Percentiles rank a stretch among this genome's conserved stretches.
These are phyloP conservation scores for Clarireedia hainanense DNA, from an alignment of 2,329 filamentous ascomycete species.

Conservation along the genomic window DNA sequence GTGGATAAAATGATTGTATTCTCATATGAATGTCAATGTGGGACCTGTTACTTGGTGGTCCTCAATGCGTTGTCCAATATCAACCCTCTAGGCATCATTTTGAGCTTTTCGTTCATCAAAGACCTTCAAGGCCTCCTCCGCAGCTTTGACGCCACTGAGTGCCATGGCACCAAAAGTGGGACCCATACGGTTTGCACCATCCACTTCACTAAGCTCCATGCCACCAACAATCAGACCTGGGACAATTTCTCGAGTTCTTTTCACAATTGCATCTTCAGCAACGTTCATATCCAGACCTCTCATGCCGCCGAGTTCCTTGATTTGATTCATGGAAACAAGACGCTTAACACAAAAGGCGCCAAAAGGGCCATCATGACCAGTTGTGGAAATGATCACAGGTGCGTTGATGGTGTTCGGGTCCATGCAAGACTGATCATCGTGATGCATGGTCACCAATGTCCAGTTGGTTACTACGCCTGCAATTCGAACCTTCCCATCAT, in stretches of 20 bases:
- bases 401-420: slow-evolving; percentile 96
- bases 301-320: slow-evolving; percentile 85
- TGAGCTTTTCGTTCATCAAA: slow-evolving; percentile 72
- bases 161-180: slow-evolving; percentile 88
- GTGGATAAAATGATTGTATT: too few species aligned
- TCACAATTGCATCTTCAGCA: slow-evolving; percentile 90
- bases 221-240: slow-evolving; percentile 87
- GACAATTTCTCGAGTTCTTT: slow-evolving; percentile 79
- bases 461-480: slow-evolving; percentile 93
- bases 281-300: slow-evolving; percentile 86
- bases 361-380: slow-evolving; percentile 84
- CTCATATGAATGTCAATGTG: background rate
- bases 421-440: slow-evolving; percentile 91
- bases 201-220: slow-evolving; percentile 88
- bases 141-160: slow-evolving; percentile 80
- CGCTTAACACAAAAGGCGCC: slow-evolving; percentile 88
- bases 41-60: background rate
- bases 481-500: slow-evolving; percentile 53
- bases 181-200: slow-evolving; percentile 82
- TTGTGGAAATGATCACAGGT: slow-evolving; percentile 79
- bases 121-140: slow-evolving; percentile 73
- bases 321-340: slow-evolving; percentile 77
- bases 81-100: slow-evolving; percentile 38
- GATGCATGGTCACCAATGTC: slow-evolving; percentile 83
- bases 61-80: background rate